phyloP scores from a whole-genome alignment of 257 asterid genomes.

The Thymus quinquecostatus region DNA sequence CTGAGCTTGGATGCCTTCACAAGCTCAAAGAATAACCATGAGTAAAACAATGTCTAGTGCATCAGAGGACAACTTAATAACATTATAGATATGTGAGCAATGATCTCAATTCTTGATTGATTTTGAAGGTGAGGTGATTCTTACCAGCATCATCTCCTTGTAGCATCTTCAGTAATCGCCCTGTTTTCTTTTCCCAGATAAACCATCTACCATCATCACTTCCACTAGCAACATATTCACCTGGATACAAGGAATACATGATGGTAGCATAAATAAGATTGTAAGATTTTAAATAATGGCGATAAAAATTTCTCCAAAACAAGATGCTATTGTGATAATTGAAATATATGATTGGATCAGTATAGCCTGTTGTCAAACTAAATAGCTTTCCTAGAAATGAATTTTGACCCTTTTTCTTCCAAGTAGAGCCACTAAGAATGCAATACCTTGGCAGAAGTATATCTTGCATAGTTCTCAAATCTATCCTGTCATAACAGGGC shows the following conservation, averaged over 20 bases:
- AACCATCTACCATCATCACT: constrained; percentile 99
- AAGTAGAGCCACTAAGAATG: background rate
- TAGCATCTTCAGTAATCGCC: constrained; percentile 83
- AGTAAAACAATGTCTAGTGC: too few species aligned
- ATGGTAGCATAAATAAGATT: constrained; percentile 20
- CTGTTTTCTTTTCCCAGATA: constrained; percentile 94
- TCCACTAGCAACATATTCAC: constrained; percentile 93
- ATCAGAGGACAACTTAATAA: too few species aligned
- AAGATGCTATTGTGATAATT: background rate
- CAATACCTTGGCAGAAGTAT: constrained; percentile 1
- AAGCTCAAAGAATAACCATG: too few species aligned
- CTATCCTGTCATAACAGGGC: background rate
- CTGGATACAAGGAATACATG: constrained; percentile 44
- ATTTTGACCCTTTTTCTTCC: background rate
- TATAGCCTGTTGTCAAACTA: background rate
- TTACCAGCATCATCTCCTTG: constrained; percentile 93
- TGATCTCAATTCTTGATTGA: too few species aligned
- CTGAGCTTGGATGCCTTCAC: too few species aligned
- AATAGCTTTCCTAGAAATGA: background rate
- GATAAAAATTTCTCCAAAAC: constrained; percentile 21
- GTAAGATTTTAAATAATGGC: constrained; percentile 14
- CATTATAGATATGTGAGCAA: too few species aligned
- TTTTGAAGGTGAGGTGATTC: background rate
- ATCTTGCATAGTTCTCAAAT: background rate
- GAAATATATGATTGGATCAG: background rate